Base-by-base conservation (phyloP, 1,139 yeast genomes). In the Blastobotrys serpentis region DNA sequence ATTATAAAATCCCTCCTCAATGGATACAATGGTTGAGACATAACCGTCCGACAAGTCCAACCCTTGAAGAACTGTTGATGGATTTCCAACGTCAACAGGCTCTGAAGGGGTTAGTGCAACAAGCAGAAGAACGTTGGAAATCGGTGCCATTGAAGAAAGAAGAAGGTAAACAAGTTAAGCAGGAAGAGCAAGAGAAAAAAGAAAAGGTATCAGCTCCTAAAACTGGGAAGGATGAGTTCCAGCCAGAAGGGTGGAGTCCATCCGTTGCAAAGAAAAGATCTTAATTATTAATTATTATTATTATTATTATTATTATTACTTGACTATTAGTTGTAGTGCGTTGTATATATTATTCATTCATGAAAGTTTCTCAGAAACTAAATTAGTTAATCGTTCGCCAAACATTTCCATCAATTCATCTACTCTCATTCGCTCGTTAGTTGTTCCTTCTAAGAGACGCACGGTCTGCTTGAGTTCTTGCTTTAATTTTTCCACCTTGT, bases 1-100 rank as follows among this genome's bases (percentile, higher is more conserved):
- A 73, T 47, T 71, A 72, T 53, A 66, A 70, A 51, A 63, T 74
- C n/a, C 72, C 73, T 5, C 77, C 92, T 1, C 90, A 82, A 60
- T 86, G 95, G 95, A 69, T 79, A 38, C 90, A 84, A 62, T 86
- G 95, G 95, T 71, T 87, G 19, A 66, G 94, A 45, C 72, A 79
- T 57, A 81, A 87, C 1, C 72, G 95, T 46, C 67, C 72, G 1
- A 61, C 67, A 1, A 74, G 82, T 2, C 95, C 95, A 0, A 72
- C 81, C 0, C 60, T 86, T 30, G 73, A 76, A 42, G 95, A 86
- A 55, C 72, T 86, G 42, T 54, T 76, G 3, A 69, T 68, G 2
- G 95, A 86, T 56, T 74, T 79, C 57, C 58, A 70, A 17, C 72
- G 95, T 42, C 81, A 81, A 50, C 71, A 72, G 43, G 69, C 71